Percentiles rank a stretch among this genome's conserved stretches.
Evolutionary conservation across 2,329 filamentous ascomycete species (phyloP).

Genomic region (Bimuria novae-zelandiae): DNA sequence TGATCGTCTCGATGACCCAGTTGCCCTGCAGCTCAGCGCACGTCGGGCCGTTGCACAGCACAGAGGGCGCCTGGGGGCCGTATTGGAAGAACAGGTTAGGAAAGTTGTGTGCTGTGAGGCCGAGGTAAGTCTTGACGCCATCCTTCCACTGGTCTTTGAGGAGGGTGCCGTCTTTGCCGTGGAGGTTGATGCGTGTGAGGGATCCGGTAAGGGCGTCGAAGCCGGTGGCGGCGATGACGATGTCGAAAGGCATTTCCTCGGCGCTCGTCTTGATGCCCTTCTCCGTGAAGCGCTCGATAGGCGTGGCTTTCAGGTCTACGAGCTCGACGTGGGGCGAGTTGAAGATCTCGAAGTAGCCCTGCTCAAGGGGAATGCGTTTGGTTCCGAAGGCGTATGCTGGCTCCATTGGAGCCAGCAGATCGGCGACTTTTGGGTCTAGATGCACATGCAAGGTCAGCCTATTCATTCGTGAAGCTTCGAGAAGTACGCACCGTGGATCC

Average conservation of each 20-base stretch:
- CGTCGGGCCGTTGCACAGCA: slow-evolving; percentile 48
- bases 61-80: slow-evolving; percentile 1
- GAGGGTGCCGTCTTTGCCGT: slow-evolving; percentile 17
- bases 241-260: slow-evolving; percentile 44
- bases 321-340: slow-evolving; percentile 46
- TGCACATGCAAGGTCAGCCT: neutral
- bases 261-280: slow-evolving; percentile 47
- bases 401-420: slow-evolving; percentile 45
- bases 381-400: slow-evolving; percentile 38
- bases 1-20: slow-evolving; percentile 59
- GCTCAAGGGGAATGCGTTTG: slow-evolving; percentile 49
- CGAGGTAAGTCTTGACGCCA: slow-evolving; percentile 33
- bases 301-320: slow-evolving; percentile 45
- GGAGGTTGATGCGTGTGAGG: slow-evolving; percentile 25
- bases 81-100: slow-evolving; percentile 35
- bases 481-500: slow-evolving; percentile 32
- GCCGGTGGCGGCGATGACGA: slow-evolving; percentile 48
- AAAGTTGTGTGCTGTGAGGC: slow-evolving; percentile 30
- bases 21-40: slow-evolving; percentile 61
- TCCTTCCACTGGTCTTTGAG: slow-evolving; percentile 23
- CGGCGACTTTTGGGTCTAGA: slow-evolving; percentile 39
- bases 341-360: slow-evolving; percentile 49
- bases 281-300: slow-evolving; percentile 40
- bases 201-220: slow-evolving; percentile 49
- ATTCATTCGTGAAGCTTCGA: neutral